Conservation (phyloP, 169 alveolate genomes). For the Hammondia hammondi region DNA sequence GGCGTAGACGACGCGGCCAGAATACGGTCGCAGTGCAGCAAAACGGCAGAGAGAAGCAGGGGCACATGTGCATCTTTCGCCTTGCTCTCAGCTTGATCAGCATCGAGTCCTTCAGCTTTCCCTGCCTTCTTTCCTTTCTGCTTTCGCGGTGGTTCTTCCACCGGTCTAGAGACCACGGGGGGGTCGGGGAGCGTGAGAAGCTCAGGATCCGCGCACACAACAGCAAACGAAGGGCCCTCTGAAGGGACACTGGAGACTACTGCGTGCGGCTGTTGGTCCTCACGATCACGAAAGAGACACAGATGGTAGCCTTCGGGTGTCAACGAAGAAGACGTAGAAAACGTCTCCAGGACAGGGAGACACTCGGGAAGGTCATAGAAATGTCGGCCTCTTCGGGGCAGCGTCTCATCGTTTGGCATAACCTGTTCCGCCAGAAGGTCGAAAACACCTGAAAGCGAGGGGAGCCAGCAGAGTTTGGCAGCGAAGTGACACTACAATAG, state of each 20-base stretch:
- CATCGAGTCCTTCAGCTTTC: neutral
- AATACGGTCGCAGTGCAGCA: slow-evolving; percentile 1
- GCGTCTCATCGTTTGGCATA: neutral
- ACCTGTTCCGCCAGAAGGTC: slow-evolving; percentile 4
- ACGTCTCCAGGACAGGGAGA: neutral
- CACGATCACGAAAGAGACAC: slow-evolving; percentile 23
- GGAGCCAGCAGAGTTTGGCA: neutral
- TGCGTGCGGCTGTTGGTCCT: slow-evolving; percentile 34
- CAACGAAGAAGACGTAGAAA: neutral
- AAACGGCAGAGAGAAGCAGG: neutral
- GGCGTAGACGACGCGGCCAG: neutral
- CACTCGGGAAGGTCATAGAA: slow-evolving; percentile 35
- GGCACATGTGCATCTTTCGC: neutral
- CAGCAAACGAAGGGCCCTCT: slow-evolving; percentile 1
- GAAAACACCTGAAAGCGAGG: neutral
- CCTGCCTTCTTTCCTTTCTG: neutral
- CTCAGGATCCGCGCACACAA: neutral
- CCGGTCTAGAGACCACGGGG: neutral
- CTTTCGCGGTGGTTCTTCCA: neutral
- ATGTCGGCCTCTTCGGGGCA: neutral
- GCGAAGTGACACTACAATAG: too few relatives aligned
- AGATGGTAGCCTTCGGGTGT: neutral
- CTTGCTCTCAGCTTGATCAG: neutral
- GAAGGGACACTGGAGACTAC: slow-evolving; percentile 25
- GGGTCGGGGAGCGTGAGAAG: neutral